Evolutionary conservation across 2,329 filamentous ascomycete genomes (phyloP), one percentile per base, ranked within the genome.

Genomic region (Dactylellina drechsleri): DNA sequence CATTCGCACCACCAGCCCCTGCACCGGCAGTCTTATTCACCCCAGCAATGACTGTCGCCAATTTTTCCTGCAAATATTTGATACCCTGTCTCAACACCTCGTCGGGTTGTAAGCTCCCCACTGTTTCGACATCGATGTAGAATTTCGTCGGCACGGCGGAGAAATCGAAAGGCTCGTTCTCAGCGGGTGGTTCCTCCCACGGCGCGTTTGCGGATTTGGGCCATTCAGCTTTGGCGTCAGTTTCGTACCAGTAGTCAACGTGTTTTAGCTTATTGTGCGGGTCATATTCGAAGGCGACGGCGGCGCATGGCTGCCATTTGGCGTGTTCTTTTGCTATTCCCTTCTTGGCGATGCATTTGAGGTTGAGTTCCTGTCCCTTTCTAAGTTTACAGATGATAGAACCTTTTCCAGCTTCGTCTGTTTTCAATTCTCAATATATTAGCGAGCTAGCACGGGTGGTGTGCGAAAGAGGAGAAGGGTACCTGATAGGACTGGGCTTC

Each of bases 251-350:
- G 82, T 96, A 88, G 80, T 96, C 92, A 66, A 95, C 86, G 83
- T 99, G 95, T 78, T 90, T 88, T 78, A 99, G 85, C 84, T 96
- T 97, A 84, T 99, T 99, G 82, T 96, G 91, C 75, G 95, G 95
- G 82, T 99, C 95, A 82, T 99, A 99, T 83, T 99, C 95, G 81
- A 99, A 99, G 23, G 92, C 93, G 47, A 99, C 90, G 2, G 95
- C 95, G 47, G 93, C 87, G 41, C 92, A 94, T 1, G 95, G 93
- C 80, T 92, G 91, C 95, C 95, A 99, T 83, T 99, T 99, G 8
- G 95, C 92, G 83, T 99, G 95, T 82, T 99, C 95, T 85, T 99
- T 99, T 43, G 94, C 93, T 77, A 98, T 98, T 0, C 95, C 95
- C 86, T 98, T 98, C 86, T 97, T 97, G 59, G 94, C 95, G 78